Base-by-base conservation (phyloP, 2,329 filamentous ascomycete genomes). In the Aspergillus calidoustus region DNA sequence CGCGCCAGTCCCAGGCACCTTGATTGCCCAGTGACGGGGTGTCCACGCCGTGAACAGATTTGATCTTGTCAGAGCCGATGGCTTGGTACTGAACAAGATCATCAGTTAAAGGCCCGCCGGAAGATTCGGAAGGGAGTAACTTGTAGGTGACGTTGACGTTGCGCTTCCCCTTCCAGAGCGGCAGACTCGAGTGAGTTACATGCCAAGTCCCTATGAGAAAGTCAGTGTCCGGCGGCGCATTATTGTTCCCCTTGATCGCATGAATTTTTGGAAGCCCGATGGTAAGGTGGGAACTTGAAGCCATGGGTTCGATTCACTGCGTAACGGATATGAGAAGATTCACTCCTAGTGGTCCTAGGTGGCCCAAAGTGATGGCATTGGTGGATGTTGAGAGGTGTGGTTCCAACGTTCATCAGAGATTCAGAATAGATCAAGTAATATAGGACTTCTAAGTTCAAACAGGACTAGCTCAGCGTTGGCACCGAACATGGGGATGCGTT, bases 81-180 rank as follows among this genome's bases (percentile, higher is more conserved):
- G 41, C 51, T 48, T 62, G 56, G n/a, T 62, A 62, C 7, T 15
- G 34, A 6, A 59, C 56, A n/a, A 59, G 46, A 22, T 62, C 55
- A 17, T 62, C 46, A 34, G 59, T 31, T 13, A 23, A 55, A 3
- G 38, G 34, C 15, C 44, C n/a, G 3, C 47, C 25, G 9, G 51
- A 55, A 13, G 56, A 49, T 28, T 59, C 46, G 19, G 51, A 19
- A 15, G 60, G 25, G 9, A 62, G 60, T 11, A 51, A 28, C 47
- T 59, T 30, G 25, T 62, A 62, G 41, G 55, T 62, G 44, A 62
- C 59, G 44, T 55, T 62, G 55, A 62, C 50, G 17, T 62, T 62
- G 47, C 51, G 55, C 30, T 62, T 59, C 55, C 28, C 56, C 30
- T 59, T 55, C 60, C 55, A 59, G 2, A 62, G 56, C 22, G 55